Evolutionary conservation across 768 basidiomycete species (phyloP), one percentile per base, ranked within the genome.

Genomic region (Mycena kentingensis): DNA sequence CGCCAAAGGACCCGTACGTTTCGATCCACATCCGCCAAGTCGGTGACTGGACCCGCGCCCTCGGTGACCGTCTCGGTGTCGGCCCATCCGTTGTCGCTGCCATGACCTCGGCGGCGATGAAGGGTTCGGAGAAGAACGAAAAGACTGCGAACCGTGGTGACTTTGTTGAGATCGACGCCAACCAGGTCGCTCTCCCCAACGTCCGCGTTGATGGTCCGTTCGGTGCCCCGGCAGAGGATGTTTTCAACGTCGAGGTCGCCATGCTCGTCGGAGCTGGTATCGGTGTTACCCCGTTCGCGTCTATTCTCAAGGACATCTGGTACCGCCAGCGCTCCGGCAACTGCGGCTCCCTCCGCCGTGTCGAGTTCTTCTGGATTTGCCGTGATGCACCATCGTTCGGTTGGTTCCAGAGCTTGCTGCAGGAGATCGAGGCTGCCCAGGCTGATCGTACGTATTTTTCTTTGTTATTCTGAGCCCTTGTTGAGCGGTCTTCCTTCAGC

Each of bases 371-470:
- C 74, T 96, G 93, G 94, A 81, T 92, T 57, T 90, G 87, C 67
- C 87, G 90, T 66, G 90, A 94, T 60, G 84, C 89, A n/a, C 91
- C 91, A n/a, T 90, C 90, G n/a, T 93, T 97, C 63, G 93, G 92
- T 62, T 97, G 94, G 94, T 96, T 98, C 82, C 91, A 95, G 69
- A 85, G 80, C 55, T 73, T 97, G 46, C 77, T 97, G 54, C 87
- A 88, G 63, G 87, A 93, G 66, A 85, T 97, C 39, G 94, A 97
- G 67, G 84, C 83, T 43, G 88, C 90, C 38, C 93, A 94, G 65
- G 84, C 84, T 29, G 90, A 94, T 76, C 89, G 92, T 93, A 65
- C 77, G 90, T 78, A 12, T 22, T 37, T 45, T 10, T 28, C 36
- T 44, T 26, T 27, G n/a, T 28, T 21, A 26, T 12, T 24, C n/a